Evolutionary conservation across 1,139 yeast genomes (phyloP).

Genomic region (Tardiomyces digboiensis): DNA sequence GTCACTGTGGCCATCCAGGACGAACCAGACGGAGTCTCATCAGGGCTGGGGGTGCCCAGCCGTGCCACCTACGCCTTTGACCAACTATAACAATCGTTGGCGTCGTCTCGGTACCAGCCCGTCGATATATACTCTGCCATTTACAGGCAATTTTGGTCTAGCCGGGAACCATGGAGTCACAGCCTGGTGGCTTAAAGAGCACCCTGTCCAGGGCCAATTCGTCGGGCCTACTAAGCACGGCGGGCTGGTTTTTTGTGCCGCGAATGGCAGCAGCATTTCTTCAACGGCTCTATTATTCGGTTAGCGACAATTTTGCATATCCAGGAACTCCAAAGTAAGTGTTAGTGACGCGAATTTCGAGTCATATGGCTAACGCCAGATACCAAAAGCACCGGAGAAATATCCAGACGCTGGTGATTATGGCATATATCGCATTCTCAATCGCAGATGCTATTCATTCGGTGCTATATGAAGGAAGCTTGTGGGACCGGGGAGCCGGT

Average conservation of each 20-base stretch:
- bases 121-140: too few relatives aligned
- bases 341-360: not conserved
- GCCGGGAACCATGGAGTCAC: too few relatives aligned
- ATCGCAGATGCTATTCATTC: constrained; percentile 8
- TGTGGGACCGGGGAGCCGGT: constrained; percentile 5
- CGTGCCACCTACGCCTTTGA: too few relatives aligned
- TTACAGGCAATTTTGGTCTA: too few relatives aligned
- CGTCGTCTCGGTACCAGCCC: too few relatives aligned
- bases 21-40: too few relatives aligned
- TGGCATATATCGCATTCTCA: constrained; percentile 11
- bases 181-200: not conserved
- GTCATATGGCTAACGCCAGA: not conserved
- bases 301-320: constrained; percentile 7
- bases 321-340: constrained; percentile 6
- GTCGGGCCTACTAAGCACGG: constrained; percentile 6
- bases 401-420: constrained; percentile 9
- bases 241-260: constrained; percentile 20
- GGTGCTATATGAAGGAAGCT: constrained; percentile 5
- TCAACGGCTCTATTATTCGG: constrained; percentile 10
- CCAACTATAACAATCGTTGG: too few relatives aligned
- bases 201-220: too few relatives aligned
- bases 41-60: too few relatives aligned
- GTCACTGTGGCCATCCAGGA: too few relatives aligned
- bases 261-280: constrained; percentile 8
- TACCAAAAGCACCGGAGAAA: constrained; percentile 6